Evolutionary conservation across 192 early-diverging fungal genomes (phyloP).

Genomic region (Pilaira anomala): DNA sequence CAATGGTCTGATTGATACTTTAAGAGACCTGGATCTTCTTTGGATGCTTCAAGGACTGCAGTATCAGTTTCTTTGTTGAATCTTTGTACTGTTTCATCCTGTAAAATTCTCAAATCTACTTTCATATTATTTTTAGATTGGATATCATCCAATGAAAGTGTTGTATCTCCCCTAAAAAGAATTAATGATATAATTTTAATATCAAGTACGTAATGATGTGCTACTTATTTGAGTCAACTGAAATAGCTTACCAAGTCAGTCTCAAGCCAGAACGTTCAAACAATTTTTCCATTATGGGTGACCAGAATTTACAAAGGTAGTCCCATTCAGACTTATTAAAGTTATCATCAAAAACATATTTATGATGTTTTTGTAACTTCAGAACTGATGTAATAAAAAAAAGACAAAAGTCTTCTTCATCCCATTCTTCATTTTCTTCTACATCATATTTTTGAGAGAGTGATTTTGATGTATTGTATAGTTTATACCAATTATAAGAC

Average conservation of each 20-base stretch:
- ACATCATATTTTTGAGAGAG: not conserved
- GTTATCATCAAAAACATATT: too few species aligned
- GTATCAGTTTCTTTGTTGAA: not conserved
- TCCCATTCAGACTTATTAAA: too few species aligned
- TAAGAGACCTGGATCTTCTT: not conserved
- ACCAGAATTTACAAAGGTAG: not conserved
- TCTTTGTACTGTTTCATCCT: not conserved
- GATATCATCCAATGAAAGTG: not conserved
- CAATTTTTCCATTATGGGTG: not conserved
- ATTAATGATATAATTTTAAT: too few species aligned
- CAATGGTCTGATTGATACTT: not conserved
- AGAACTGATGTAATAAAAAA: not conserved
- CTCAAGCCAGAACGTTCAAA: not conserved
- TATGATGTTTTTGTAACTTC: not conserved
- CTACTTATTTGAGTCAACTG: too few species aligned
- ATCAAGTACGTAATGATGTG: too few species aligned
- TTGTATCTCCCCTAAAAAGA: not conserved
- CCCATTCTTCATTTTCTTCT: not conserved
- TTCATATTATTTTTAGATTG: not conserved
- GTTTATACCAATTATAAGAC: not conserved
- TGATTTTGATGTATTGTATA: not conserved
- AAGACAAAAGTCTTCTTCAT: not conserved
- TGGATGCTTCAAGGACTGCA: not conserved
- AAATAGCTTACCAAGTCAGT: not conserved
- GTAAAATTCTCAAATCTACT: not conserved